These are phyloP conservation scores for Venturia asperata DNA, from an alignment of 2,329 filamentous ascomycete species.

Conservation along the genomic window DNA sequence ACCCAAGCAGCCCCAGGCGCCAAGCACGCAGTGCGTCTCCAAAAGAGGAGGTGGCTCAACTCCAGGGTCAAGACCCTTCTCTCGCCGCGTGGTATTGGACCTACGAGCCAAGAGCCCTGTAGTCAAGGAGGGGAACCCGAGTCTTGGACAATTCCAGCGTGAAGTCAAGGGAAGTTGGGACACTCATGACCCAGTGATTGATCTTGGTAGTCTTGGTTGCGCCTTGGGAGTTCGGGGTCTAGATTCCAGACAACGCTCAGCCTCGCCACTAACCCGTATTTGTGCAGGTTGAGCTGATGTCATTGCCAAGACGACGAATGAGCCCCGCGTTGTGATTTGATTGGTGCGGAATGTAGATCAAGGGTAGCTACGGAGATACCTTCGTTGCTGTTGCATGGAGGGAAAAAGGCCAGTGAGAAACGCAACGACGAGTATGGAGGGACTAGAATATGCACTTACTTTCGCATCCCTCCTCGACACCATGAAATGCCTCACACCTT, in stretches of 20 bases:
- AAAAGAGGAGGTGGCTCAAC: background rate
- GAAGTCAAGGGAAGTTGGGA: background rate
- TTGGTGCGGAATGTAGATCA: too few species aligned
- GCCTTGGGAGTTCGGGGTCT: conserved; percentile 2
- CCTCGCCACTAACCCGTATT: background rate
- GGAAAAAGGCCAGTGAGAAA: too few species aligned
- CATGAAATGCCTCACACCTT: too few species aligned
- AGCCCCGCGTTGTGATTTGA: too few species aligned
- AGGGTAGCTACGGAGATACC: too few species aligned
- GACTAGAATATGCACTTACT: too few species aligned
- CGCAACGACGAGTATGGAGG: too few species aligned
- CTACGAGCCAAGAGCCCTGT: background rate
- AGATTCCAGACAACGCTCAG: background rate
- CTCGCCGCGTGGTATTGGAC: too few species aligned
- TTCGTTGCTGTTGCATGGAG: too few species aligned
- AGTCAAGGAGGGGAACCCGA: background rate
- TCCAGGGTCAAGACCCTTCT: too few species aligned
- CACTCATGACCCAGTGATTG: background rate
- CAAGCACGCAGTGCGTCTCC: background rate
- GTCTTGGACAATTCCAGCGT: background rate
- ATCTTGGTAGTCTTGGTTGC: background rate
- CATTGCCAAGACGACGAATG: background rate
- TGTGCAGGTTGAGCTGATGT: background rate
- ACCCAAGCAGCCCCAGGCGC: background rate
- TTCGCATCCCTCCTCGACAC: too few species aligned